Evolutionary conservation across 768 basidiomycete genomes (phyloP), one percentile per base, ranked within the genome.

Genomic region (Suillus subluteus): DNA sequence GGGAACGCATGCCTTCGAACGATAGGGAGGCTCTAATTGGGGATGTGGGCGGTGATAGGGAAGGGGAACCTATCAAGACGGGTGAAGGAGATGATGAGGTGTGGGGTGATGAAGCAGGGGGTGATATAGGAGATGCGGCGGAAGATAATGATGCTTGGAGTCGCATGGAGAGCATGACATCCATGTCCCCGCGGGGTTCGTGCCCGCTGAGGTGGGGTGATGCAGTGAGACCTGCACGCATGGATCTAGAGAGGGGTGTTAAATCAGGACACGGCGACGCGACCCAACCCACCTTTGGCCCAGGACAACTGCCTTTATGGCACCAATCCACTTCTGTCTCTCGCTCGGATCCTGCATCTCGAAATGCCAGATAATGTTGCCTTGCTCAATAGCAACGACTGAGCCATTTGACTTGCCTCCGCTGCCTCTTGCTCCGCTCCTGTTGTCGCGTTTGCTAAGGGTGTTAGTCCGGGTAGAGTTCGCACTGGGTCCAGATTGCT

Each of bases 91-190:
- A 62, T 46, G 66, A 72, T 58, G 70, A 55, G 56, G 70, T 58
- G 65, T 64, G 52, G 41, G 62, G 64, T 26, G 58, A 64, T 26
- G 66, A 59, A 63, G 62, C 54, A 9, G 65, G 18, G 44, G 63
- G 55, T n/a, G 55, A 65, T 70, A 26, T 64, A 41, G 62, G 70
- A 68, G 35, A 54, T 55, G 50, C 30, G 62, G 30, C 67, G 68
- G 63, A 81, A 37, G 80, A 79, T 68, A 82, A 79, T 63, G 88
- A 77, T n/a, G 85, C 87, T 70, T 91, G 90, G 40, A 87, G 82
- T 58, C 88, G 88, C 82, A 94, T 91, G 38, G 90, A 89, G 43
- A 94, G 82, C 86, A 92, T 91, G 58, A 93, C 92, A 73, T 94
- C 92, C 81, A 94, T 86, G 72, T 94, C 92, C 7, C 92, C 92